Evolutionary conservation across 768 basidiomycete genomes (phyloP), one percentile per base, ranked within the genome.

Genomic region (Pulveroboletus sp.): DNA sequence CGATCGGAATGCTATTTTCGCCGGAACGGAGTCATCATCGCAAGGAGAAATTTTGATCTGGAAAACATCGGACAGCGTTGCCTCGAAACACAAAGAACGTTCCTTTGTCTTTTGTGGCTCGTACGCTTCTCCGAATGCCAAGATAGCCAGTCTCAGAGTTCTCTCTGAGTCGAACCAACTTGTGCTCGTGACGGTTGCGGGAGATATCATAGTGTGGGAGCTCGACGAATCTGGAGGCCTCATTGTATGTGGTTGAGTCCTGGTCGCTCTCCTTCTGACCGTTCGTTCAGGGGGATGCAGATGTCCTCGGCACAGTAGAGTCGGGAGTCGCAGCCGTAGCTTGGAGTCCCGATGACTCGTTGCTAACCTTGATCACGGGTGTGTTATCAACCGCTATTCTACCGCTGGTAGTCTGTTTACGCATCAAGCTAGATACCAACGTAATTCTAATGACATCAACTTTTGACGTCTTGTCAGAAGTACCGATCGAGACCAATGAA

Each of bases 331-430:
- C 81, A 25, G 84, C 86, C 1, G 94, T 90, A 11, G 73, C 79
- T 12, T 98, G 95, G 94, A 85, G 85, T 53, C 92, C 95, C 5
- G 97, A 99, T 64, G 90, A 95, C 47, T 83, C 90, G 8, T 70
- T 90, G n/a, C 73, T 99, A 12, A 81, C 81, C 2, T 73, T 97
- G 19, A 74, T 89, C 6, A 97, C 92, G 37, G 88, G 93, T 85
- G 50, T 40, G 72, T 51, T 24, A 12, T 35, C 19, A 6, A 13
- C 40, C 21, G 2, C 10, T 34, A 3, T 20, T 7, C 33, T 32
- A 27, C 12, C 21, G 38, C 8, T 4, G 0, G 23, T 23, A 13
- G 17, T 42, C 40, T 6, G 50, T 42, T 41, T 33, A 55, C 40
- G 29, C 20, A 16, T 44, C 6, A 6, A 53, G 87, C 85, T 81